Percentiles rank a stretch among this genome's conserved stretches.
phyloP scores from a whole-genome alignment of 2,329 filamentous ascomycete genomes.

The Chrysoporthe puriensis region DNA sequence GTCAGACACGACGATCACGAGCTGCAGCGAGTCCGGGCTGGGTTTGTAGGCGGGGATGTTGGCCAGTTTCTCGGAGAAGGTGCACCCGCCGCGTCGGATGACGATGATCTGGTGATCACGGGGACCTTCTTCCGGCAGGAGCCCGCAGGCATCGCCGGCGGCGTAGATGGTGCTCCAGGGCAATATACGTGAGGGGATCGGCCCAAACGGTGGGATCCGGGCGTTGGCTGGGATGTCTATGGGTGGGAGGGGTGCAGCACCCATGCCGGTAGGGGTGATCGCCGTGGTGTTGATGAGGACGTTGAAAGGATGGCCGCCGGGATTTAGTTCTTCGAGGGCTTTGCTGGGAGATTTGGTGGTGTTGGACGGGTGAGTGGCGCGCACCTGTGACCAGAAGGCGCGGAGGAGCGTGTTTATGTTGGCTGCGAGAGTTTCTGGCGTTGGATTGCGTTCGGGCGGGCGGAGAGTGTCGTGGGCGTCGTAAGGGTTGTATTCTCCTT shows the following conservation, averaged over 20 bases:
- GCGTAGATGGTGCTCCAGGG: slow-evolving; percentile 74
- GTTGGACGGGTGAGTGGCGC: slow-evolving; percentile 29
- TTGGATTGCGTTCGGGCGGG: not conserved
- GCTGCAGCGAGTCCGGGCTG: slow-evolving; percentile 64
- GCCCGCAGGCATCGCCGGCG: slow-evolving; percentile 69
- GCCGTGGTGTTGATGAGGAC: slow-evolving; percentile 42
- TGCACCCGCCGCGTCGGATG: slow-evolving; percentile 80
- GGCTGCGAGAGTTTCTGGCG: slow-evolving; percentile 19
- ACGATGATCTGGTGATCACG: slow-evolving; percentile 76
- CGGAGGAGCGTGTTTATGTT: slow-evolving; percentile 27
- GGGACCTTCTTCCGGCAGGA: slow-evolving; percentile 54
- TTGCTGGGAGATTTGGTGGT: slow-evolving; percentile 27
- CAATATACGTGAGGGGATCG: slow-evolving; percentile 50
- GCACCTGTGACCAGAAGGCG: slow-evolving; percentile 39
- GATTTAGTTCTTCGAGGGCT: slow-evolving; percentile 10
- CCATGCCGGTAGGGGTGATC: slow-evolving; percentile 41
- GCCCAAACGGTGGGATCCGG: slow-evolving; percentile 38
- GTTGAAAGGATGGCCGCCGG: slow-evolving; percentile 34
- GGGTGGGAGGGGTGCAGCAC: slow-evolving; percentile 55
- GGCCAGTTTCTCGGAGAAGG: slow-evolving; percentile 78
- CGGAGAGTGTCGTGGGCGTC: not conserved
- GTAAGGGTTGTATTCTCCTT: slow-evolving; percentile 2
- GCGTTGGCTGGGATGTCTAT: slow-evolving; percentile 44
- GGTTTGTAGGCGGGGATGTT: slow-evolving; percentile 82
- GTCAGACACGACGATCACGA: slow-evolving; percentile 77